These are phyloP conservation scores for Angomonas desouzai DNA, from an alignment of 208 protist genomes.

Conservation along the genomic window DNA sequence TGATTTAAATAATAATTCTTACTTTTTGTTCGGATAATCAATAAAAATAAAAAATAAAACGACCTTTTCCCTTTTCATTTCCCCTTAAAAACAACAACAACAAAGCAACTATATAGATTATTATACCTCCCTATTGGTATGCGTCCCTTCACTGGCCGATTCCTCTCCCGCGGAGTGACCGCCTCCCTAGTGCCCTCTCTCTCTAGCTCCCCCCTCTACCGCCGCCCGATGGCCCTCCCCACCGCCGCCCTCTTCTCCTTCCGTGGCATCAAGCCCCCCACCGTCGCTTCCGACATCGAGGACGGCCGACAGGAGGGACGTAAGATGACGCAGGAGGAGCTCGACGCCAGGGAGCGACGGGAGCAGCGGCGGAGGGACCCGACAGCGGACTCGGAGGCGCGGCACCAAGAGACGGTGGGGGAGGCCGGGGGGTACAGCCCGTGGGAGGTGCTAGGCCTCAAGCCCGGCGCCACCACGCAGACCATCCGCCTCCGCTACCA, in stretches of 20 bases:
- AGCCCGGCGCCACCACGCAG: conserved; percentile 62
- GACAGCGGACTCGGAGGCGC: conserved; percentile 28
- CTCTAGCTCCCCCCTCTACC: neutral
- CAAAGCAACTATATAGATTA: neutral
- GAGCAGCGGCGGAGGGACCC: conserved; percentile 23
- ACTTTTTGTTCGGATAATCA: no score
- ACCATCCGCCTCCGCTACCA: conserved; percentile 81
- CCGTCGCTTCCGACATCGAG: conserved; percentile 65
- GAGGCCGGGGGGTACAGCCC: conserved; percentile 75
- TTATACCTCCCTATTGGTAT: neutral
- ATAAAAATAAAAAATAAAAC: conserved; percentile 3
- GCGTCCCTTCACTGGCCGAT: neutral
- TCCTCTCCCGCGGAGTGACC: neutral
- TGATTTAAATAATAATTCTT: no score
- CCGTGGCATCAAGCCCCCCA: conserved; percentile 32
- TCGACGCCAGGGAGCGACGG: conserved; percentile 34
- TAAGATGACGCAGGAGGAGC: conserved; percentile 56
- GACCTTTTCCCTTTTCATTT: conserved; percentile 2
- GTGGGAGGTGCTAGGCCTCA: conserved; percentile 79
- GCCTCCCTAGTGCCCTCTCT: neutral
- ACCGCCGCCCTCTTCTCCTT: conserved; percentile 1
- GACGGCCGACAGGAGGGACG: conserved; percentile 25
- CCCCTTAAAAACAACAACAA: neutral
- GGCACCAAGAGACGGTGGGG: conserved; percentile 1
- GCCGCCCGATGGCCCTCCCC: no score